phyloP scores from a whole-genome alignment of 2,329 filamentous ascomycete genomes.

The Cladosporium austrohemisphaericum region DNA sequence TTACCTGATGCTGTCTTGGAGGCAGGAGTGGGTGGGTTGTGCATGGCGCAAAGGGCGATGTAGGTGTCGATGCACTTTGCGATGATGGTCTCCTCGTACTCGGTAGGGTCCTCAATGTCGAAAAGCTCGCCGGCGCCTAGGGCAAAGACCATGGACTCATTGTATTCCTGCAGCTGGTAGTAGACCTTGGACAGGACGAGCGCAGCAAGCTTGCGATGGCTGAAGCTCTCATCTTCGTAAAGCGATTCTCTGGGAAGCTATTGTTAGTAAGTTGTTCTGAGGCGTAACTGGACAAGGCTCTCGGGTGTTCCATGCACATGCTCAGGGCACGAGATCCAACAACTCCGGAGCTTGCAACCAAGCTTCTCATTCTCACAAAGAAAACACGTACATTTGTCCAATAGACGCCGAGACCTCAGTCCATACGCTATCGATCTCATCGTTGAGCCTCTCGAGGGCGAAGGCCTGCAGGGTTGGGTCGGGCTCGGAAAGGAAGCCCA shows the following conservation, averaged over 20 bases:
- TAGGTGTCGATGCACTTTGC: constrained; percentile 97
- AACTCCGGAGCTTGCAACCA: background rate
- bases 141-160: constrained; percentile 98
- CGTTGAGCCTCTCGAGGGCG: constrained; percentile 89
- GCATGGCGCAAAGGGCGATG: constrained; percentile 70
- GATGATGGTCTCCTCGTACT: constrained; percentile 99
- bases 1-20: constrained; percentile 50
- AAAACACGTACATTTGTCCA: constrained; percentile 77
- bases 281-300: background rate
- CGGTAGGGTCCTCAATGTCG: constrained; percentile 82
- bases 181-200: constrained; percentile 96
- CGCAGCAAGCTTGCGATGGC: constrained; percentile 88
- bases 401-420: constrained; percentile 91
- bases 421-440: constrained; percentile 96
- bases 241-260: constrained; percentile 71
- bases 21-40: constrained; percentile 50
- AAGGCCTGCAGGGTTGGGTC: constrained; percentile 93
- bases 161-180: constrained; percentile 97
- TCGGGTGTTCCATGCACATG: background rate
- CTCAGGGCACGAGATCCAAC: background rate
- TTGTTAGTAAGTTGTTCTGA: constrained; percentile 20
- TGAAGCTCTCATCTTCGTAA: constrained; percentile 93
- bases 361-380: background rate
- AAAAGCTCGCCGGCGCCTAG: constrained; percentile 92
- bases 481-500: constrained; percentile 92